A percentile compares a stretch with the other conserved stretches of the same genome.
Conservation (phyloP, 139 green algal species). For the Haematococcus lacustris region DNA sequence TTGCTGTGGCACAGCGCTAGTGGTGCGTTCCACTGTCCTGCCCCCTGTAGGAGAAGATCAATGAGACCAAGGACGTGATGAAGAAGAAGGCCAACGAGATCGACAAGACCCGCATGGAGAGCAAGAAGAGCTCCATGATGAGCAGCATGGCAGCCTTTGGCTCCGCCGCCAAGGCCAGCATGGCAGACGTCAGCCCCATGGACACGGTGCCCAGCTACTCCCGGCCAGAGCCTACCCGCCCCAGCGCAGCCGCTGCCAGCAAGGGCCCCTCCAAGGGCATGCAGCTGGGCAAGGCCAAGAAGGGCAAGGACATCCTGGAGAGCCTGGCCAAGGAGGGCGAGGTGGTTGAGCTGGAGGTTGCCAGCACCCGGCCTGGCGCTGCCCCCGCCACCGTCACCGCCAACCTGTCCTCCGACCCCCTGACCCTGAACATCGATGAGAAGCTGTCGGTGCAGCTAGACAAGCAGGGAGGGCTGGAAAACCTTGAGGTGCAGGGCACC, state of each 20-base stretch:
- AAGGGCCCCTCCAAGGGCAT: slow-evolving; percentile 50
- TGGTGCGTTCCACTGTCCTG: no score
- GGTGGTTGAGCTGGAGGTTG: slow-evolving; percentile 47
- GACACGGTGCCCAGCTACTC: not conserved
- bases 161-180: not conserved
- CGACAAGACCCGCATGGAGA: slow-evolving; percentile 84
- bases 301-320: slow-evolving; percentile 79
- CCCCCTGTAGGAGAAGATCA: slow-evolving; percentile 56
- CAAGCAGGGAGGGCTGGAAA: slow-evolving; percentile 86
- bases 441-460: slow-evolving; percentile 74
- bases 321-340: slow-evolving; percentile 70
- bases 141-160: slow-evolving; percentile 18
- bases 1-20: no score
- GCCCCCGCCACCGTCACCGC: slow-evolving; percentile 15
- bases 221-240: slow-evolving; percentile 1
- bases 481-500: slow-evolving; percentile 82
- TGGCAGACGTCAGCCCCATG: not conserved
- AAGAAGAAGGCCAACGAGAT: slow-evolving; percentile 93
- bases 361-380: slow-evolving; percentile 5
- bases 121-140: slow-evolving; percentile 19
- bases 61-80: slow-evolving; percentile 86
- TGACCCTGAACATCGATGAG: slow-evolving; percentile 71
- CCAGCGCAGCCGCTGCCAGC: slow-evolving; percentile 1
- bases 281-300: slow-evolving; percentile 85
- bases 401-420: slow-evolving; percentile 31